These are phyloP conservation scores for Porogramme epimiltina DNA, from an alignment of 1,284 basidiomycete genomes.

Conservation along the genomic window DNA sequence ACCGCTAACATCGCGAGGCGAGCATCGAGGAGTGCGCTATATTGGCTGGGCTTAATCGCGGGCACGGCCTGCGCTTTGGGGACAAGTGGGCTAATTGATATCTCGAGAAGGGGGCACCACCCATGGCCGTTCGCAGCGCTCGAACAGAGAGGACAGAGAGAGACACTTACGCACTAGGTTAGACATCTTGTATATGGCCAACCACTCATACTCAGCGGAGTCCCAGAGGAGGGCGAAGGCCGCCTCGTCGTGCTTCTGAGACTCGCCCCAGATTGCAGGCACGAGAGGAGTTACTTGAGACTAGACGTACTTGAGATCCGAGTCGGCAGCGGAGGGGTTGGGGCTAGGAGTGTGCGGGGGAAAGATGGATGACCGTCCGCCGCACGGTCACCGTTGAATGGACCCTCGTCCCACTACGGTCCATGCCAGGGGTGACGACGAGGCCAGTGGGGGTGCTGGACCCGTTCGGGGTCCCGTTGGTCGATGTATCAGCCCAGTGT, in stretches of 20 bases:
- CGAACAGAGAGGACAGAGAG: too few species aligned
- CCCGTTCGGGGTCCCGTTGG: conserved; percentile 56
- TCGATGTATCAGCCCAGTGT: conserved; percentile 60
- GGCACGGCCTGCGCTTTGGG: too few species aligned
- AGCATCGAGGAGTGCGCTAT: too few species aligned
- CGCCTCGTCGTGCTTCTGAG: conserved; percentile 49
- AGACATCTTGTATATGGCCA: conserved; percentile 74
- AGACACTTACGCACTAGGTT: conserved; percentile 71
- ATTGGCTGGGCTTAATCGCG: too few species aligned
- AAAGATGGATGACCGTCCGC: conserved; percentile 60
- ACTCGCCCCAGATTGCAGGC: conserved; percentile 73
- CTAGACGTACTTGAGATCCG: conserved; percentile 72
- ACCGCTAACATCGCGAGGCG: too few species aligned
- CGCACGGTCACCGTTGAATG: conserved; percentile 27
- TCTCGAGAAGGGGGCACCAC: too few species aligned
- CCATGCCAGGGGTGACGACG: conserved; percentile 54
- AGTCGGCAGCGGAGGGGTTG: conserved; percentile 64
- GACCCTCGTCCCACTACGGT: conserved; percentile 76
- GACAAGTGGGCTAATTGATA: too few species aligned
- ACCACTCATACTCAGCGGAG: conserved; percentile 59
- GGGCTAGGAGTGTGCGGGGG: conserved; percentile 79
- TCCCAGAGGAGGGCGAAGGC: conserved; percentile 67
- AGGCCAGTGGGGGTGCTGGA: conserved; percentile 60
- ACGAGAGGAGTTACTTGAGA: conserved; percentile 76
- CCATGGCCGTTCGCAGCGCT: too few species aligned